phyloP scores from a whole-genome alignment of 192 early-diverging fungal genomes.

The Podila horticola region DNA sequence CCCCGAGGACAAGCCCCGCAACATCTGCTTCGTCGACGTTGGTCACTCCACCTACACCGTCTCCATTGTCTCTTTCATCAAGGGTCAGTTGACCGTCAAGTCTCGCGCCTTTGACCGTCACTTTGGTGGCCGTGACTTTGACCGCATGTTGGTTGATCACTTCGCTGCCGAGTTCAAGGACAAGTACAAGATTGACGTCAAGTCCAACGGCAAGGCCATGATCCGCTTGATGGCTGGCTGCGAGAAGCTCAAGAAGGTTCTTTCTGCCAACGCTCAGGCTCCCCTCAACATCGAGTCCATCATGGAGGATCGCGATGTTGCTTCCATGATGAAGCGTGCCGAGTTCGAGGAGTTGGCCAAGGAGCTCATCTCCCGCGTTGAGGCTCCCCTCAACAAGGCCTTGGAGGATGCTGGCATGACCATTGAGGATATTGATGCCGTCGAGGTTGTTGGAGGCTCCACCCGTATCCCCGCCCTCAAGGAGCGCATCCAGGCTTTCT shows the following conservation, averaged over 20 bases:
- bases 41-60: slow-evolving; percentile 92
- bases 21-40: slow-evolving; percentile 94
- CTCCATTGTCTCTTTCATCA: slow-evolving; percentile 90
- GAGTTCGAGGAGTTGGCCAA: slow-evolving; percentile 89
- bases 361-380: slow-evolving; percentile 79
- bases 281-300: slow-evolving; percentile 96
- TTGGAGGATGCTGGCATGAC: slow-evolving; percentile 80
- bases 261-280: slow-evolving; percentile 91
- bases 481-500: slow-evolving; percentile 87
- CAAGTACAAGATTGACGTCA: slow-evolving; percentile 97
- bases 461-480: slow-evolving; percentile 96
- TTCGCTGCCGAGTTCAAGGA: slow-evolving; percentile 89
- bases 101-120: slow-evolving; percentile 92
- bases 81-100: slow-evolving; percentile 95
- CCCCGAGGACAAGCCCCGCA: slow-evolving; percentile 93
- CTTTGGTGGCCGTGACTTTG: slow-evolving; percentile 97
- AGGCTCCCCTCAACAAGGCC: slow-evolving; percentile 79
- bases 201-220: slow-evolving; percentile 87
- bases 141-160: slow-evolving; percentile 89
- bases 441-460: slow-evolving; percentile 94
- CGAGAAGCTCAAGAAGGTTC: slow-evolving; percentile 98
- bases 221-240: slow-evolving; percentile 89
- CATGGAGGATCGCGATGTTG: slow-evolving; percentile 97
- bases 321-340: slow-evolving; percentile 81
- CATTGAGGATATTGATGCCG: slow-evolving; percentile 89